phyloP scores from a whole-genome alignment of 805 yeast genomes.

The Barnettozyma sp. region DNA sequence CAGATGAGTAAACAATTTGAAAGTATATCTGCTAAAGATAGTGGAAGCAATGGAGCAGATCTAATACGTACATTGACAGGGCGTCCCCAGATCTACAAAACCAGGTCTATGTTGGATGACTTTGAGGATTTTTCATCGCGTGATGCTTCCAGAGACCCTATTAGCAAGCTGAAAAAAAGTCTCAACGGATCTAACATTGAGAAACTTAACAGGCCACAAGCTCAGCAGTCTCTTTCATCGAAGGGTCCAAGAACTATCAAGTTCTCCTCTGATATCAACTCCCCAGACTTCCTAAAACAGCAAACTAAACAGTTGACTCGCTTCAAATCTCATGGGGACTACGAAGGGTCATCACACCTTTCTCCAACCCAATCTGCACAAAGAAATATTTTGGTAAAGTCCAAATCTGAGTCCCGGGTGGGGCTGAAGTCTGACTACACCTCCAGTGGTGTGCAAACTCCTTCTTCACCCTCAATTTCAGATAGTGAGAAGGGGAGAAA shows the following conservation, averaged over 20 bases:
- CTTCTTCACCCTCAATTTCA: neutral
- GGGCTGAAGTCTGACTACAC: constrained; percentile 3
- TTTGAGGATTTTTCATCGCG: constrained; percentile 9
- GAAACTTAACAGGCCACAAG: neutral
- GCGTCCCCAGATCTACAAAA: constrained; percentile 19
- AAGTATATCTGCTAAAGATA: constrained; percentile 30
- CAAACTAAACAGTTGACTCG: constrained; percentile 8
- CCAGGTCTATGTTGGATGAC: constrained; percentile 24
- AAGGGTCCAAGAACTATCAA: constrained; percentile 7
- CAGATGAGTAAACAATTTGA: constrained; percentile 19
- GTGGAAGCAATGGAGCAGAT: constrained; percentile 28
- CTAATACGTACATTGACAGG: constrained; percentile 38
- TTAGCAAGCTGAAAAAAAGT: constrained; percentile 7
- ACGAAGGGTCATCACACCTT: constrained; percentile 2
- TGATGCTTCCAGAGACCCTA: constrained; percentile 1
- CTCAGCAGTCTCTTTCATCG: neutral
- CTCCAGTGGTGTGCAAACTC: neutral
- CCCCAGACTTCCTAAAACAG: constrained; percentile 7
- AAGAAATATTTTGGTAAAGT: constrained; percentile 8
- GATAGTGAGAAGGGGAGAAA: constrained; percentile 2
- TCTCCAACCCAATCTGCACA: constrained; percentile 13
- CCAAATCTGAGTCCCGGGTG: constrained; percentile 14
- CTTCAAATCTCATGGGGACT: constrained; percentile 10
- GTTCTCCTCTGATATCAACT: constrained; percentile 8
- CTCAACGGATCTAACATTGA: constrained; percentile 1